phyloP scores from a whole-genome alignment of 192 early-diverging fungal species.

The Podila minutissima region DNA sequence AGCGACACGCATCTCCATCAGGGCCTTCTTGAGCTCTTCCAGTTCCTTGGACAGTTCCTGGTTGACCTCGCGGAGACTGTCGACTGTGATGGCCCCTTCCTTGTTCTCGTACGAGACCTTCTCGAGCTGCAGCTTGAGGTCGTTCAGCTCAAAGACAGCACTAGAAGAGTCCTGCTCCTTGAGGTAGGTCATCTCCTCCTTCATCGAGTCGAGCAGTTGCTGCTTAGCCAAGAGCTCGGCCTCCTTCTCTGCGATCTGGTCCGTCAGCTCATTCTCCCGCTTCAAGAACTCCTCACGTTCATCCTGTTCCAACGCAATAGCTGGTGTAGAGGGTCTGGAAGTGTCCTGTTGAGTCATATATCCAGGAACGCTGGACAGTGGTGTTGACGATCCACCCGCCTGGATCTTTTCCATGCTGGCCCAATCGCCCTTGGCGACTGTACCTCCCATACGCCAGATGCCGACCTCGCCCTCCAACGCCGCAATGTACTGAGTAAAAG shows the following conservation, averaged over 20 bases:
- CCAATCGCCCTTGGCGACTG: constrained; percentile 71
- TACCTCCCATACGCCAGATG: constrained; percentile 87
- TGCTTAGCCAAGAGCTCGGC: constrained; percentile 73
- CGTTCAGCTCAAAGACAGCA: constrained; percentile 68
- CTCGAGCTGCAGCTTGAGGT: constrained; percentile 86
- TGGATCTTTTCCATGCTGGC: constrained; percentile 63
- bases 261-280: constrained; percentile 95
- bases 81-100: constrained; percentile 90
- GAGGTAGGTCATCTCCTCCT: constrained; percentile 77
- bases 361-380: constrained; percentile 51
- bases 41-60: constrained; percentile 78
- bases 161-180: constrained; percentile 69
- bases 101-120: constrained; percentile 90
- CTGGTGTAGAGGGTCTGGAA: constrained; percentile 80
- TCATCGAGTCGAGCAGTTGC: constrained; percentile 67
- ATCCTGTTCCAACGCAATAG: constrained; percentile 80
- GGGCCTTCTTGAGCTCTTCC: constrained; percentile 75
- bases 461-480: constrained; percentile 90
- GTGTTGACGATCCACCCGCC: constrained; percentile 50
- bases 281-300: constrained; percentile 95
- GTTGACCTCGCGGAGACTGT: constrained; percentile 89
- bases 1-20: constrained; percentile 62
- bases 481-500: constrained; percentile 84
- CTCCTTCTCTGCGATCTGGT: constrained; percentile 94
- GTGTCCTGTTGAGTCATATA: constrained; percentile 60